phyloP scores from a whole-genome alignment of 257 asterid species.

The Solanum virginianum region DNA sequence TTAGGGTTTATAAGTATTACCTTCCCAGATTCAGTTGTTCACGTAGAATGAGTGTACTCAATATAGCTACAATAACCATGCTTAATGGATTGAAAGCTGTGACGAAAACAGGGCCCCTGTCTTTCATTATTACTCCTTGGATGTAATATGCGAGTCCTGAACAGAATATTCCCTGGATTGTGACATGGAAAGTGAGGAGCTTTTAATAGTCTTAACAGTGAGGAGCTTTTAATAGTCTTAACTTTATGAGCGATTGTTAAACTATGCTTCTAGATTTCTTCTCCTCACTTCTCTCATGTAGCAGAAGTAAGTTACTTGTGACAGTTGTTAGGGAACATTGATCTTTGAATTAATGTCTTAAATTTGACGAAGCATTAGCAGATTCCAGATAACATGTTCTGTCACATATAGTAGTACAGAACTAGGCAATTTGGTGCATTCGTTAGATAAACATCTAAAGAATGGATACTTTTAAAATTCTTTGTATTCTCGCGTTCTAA shows the following conservation, averaged over 20 bases:
- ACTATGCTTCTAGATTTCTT: neutral
- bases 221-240: neutral
- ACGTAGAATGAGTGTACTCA: conserved; percentile 66
- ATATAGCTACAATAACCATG: conserved; percentile 77
- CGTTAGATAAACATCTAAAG: neutral
- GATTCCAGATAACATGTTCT: neutral
- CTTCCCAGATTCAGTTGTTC: conserved; percentile 80
- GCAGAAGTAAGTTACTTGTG: neutral
- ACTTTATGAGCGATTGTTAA: neutral
- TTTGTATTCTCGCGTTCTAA: neutral
- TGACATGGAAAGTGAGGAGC: neutral
- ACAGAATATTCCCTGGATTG: conserved; percentile 69
- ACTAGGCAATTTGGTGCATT: neutral
- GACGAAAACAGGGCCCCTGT: conserved; percentile 82
- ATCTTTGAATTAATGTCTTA: neutral
- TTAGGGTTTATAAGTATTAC: conserved; percentile 15
- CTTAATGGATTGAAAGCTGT: conserved; percentile 79
- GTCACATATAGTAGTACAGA: neutral
- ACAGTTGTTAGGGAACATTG: neutral
- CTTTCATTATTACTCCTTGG: conserved; percentile 79
- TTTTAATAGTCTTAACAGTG: neutral
- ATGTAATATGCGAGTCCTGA: conserved; percentile 80
- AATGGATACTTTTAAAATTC: neutral
- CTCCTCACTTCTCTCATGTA: neutral
- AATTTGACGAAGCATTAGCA: neutral